Evolutionary conservation across 495 filamentous ascomycete genomes (phyloP), one percentile per base, ranked within the genome.

Genomic region (Daldinia bambusicola): DNA sequence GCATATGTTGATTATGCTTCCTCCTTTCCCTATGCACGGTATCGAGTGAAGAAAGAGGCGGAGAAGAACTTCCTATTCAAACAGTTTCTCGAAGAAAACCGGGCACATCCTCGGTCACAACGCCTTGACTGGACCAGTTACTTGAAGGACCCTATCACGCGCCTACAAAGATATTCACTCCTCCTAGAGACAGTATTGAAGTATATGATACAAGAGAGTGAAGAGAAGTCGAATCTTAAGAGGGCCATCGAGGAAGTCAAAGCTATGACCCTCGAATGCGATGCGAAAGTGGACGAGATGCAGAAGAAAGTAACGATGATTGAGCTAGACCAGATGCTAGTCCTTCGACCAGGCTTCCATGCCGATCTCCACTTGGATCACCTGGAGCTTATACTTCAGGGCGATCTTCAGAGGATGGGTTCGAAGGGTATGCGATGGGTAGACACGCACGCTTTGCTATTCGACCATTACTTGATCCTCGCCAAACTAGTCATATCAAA

Each of bases 181-280:
- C 82, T 99, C 1, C 81, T 99, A 14, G 84, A 86, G 26, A 95
- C 92, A 0, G 93, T 97, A 20, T 84, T 93, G 61, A 93, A 93
- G 78, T 91, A 92, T 69, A 98, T 93, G 85, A 77, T 83, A 5
- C 85, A 87, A 51, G 96, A 98, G 37, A 90, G 87, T 6, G 95
- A 98, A 77, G 95, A 99, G 80, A 97, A 95, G 80, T 79, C 86
- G 3, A 99, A 95, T 76, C 83, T 99, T 34, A 84, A 86, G 40
- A 89, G 87, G 48, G 95, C 95, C 8, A 93, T 97, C 58, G 94
- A 98, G n/a, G 95, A 99, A 80, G 95, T 98, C 76, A 95, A 93
- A 78, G 83, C 85, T 18, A 95, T 98, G 32, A 97, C 96, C 0
- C 77, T 93, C 65, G 96, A 98, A 73, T 99, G 95, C 77, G 93